Base-by-base conservation (phyloP, 2,329 filamentous ascomycete species). In the Macrophomina tecta region DNA sequence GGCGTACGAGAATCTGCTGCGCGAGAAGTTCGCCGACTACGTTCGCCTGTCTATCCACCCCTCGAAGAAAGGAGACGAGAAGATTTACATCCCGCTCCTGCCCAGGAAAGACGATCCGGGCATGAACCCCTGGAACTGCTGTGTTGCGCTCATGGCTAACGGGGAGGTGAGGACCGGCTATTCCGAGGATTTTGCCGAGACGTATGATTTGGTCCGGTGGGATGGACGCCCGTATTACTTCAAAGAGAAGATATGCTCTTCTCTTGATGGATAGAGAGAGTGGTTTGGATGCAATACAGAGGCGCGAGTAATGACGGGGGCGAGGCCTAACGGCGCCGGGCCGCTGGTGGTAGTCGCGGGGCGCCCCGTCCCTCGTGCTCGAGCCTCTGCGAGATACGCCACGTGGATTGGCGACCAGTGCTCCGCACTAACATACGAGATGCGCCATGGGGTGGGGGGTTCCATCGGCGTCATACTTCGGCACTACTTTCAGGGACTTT, bases 11-110 rank as follows among this genome's bases (percentile, higher is more conserved):
- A 14, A 32, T 16, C 64, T 66, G 11, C 36, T 66, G 12, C 64
- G 34, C 3, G 8, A 28, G n/a, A 18, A 34, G 8, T 66, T 36
- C 40, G 32, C 64, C n/a, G 52, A 66, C 34, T 28, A 60, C 46
- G 52, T 68, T 2, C 61, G 66, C 2, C 52, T 68, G 23, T 68
- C 66, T 8, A 68, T 68, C 48, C 66, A 68, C 60, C 61, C 51
- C 32, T 45, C 42, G 9, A 45, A n/a, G 11, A 45, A n/a, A 5
- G 42, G 42, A 1, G 16, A 45, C 11, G 42, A 45, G 5, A 45
- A 45, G 16, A 45, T 45, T 5, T 45, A 45, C 42, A 18, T 45
- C 16, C 42, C 42, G 11, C 42, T n/a, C 5, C 42, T 45, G 16
- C 42, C 42, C 11, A 9, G 42, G 16, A 14, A 45, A 4, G 12